Evolutionary conservation across 1,284 basidiomycete genomes (phyloP), one percentile per base, ranked within the genome.

Genomic region (Leccinum laetum): DNA sequence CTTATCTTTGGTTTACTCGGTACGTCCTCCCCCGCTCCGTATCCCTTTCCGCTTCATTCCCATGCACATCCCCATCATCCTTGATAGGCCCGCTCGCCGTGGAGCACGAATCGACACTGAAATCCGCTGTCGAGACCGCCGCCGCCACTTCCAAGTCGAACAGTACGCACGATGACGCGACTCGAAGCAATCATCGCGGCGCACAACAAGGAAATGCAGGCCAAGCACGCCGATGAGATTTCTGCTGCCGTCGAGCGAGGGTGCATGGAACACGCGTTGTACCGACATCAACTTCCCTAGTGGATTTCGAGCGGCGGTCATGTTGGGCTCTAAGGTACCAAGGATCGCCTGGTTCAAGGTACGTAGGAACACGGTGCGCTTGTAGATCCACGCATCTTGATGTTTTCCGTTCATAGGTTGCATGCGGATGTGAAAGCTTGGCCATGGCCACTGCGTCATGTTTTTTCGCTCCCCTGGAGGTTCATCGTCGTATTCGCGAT

Each of bases 1-100:
- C 86, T 99, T 60, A 97, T 99, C 65, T 91, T 96, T 72, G 83
- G 88, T 68, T 84, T 98, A 44, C 87, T 99, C 11, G 94, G 93
- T 84, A 71, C 68, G 78, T 71, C 1, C 8, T 6, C 16, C 35
- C 32, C 6, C 49, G 11, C 35, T 26, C 24, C 35, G 9, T 56
- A 41, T 41, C 39, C 39, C 56, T n/a, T 18, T 32, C 21, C 9
- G 9, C 18, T 6, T 21, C n/a, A 21, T 26, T 37, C 59, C 63
- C 18, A 18, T 11, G 10, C 63, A 60, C 58, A 26, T 24, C 10
- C n/a, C 4, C 37, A 39, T 39, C 14, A 39, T 39, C 37, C 37
- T 39, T 39, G 37, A 39, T 35, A 35, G 32, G 32, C 32, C 32
- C 32, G 32, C 32, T 35, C 32, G 32, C 32, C 70, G 79, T 81